Evolutionary conservation across 371 early-diverging fungal genomes (phyloP).

Genomic region (Mortierella sp.): DNA sequence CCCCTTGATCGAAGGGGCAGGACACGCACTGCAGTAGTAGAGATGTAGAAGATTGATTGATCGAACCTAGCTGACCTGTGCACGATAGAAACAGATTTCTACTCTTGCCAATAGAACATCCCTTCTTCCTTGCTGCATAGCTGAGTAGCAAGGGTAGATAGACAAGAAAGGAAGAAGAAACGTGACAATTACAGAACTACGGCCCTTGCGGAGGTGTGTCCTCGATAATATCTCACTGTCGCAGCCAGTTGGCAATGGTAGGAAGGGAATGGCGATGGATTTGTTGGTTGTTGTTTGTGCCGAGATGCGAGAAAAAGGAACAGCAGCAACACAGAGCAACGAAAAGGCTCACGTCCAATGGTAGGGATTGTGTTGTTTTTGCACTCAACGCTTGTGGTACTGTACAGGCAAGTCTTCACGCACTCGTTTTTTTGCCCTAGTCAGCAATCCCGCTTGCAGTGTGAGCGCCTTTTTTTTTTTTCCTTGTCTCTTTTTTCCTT

Average conservation of each 20-base stretch:
- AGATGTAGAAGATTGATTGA: neutral
- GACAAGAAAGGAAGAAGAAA: too few relatives aligned
- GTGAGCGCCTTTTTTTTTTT: neutral
- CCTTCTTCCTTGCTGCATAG: neutral
- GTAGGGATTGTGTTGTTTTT: neutral
- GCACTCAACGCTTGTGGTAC: neutral
- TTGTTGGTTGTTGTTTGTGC: neutral
- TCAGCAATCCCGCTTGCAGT: neutral
- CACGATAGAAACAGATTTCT: neutral
- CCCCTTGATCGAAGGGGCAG: neutral
- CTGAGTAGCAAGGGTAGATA: neutral
- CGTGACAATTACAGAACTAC: neutral
- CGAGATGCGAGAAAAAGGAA: too few relatives aligned
- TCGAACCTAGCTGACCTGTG: neutral
- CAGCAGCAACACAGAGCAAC: neutral
- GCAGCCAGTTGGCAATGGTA: neutral
- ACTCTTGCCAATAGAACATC: neutral
- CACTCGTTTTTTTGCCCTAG: neutral
- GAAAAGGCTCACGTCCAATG: constrained; percentile 3
- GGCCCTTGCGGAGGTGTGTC: too few relatives aligned
- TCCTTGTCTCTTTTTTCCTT: neutral
- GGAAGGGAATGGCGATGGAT: neutral
- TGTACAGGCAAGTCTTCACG: neutral
- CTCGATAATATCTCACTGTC: too few relatives aligned
- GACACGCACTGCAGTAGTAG: neutral